phyloP scores from a whole-genome alignment of 2,329 filamentous ascomycete species.

The Aureobasidium sp. region DNA sequence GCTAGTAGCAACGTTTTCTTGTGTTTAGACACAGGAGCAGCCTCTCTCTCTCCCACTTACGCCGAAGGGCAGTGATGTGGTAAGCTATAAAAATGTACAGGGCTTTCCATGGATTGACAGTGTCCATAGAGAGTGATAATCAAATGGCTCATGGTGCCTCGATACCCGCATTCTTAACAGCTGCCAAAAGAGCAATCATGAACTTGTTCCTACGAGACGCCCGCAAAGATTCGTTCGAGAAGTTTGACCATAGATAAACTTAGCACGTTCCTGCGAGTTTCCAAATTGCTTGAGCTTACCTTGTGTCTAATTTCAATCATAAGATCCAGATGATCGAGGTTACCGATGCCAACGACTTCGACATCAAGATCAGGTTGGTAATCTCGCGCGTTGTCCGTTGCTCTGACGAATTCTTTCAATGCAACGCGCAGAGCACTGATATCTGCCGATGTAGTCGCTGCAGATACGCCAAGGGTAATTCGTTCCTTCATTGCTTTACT shows the following conservation, averaged over 20 bases:
- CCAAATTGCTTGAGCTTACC: slow-evolving; percentile 2
- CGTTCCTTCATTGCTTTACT: slow-evolving; percentile 30
- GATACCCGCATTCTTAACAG: slow-evolving; percentile 38
- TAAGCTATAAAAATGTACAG: too few relatives aligned
- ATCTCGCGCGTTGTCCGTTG: slow-evolving; percentile 29
- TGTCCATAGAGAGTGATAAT: too few relatives aligned
- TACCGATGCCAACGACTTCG: slow-evolving; percentile 24
- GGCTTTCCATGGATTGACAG: too few relatives aligned
- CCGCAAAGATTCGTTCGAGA: slow-evolving; percentile 63
- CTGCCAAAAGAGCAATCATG: slow-evolving; percentile 80
- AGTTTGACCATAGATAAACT: slow-evolving; percentile 29
- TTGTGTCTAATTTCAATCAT: slow-evolving; percentile 29
- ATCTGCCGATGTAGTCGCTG: slow-evolving; percentile 26
- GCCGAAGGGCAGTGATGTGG: too few relatives aligned
- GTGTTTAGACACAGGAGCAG: too few relatives aligned
- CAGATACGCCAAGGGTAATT: slow-evolving; percentile 23
- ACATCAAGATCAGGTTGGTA: slow-evolving; percentile 27
- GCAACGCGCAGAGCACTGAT: slow-evolving; percentile 24
- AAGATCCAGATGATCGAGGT: slow-evolving; percentile 27
- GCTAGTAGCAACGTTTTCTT: too few relatives aligned
- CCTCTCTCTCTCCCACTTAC: too few relatives aligned
- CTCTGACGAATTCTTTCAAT: slow-evolving; percentile 25
- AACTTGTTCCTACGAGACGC: slow-evolving; percentile 80
- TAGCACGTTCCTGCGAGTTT: neutral
- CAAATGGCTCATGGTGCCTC: neutral